phyloP scores from a whole-genome alignment of 2,329 filamentous ascomycete genomes.

The Cephalotrichum gorgonifer region DNA sequence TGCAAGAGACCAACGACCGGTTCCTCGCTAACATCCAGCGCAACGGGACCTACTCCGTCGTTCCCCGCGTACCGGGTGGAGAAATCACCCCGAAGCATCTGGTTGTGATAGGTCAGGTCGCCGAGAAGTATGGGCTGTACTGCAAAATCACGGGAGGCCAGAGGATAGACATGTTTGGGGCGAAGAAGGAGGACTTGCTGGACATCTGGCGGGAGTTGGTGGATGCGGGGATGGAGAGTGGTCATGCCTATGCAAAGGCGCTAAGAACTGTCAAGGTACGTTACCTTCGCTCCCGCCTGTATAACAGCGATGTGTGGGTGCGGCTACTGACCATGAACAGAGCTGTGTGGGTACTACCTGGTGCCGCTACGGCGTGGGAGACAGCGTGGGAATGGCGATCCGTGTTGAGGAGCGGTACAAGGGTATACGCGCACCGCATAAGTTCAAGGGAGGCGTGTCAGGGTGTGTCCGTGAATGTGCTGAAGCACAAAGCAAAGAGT shows the following conservation, averaged over 20 bases:
- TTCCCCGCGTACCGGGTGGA: constrained; percentile 72
- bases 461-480: constrained; percentile 90
- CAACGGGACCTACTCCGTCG: constrained; percentile 82
- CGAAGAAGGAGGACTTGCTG: constrained; percentile 74
- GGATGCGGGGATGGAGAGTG: constrained; percentile 79
- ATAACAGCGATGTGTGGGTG: not conserved
- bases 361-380: constrained; percentile 82
- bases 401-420: constrained; percentile 85
- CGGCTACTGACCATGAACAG: constrained; percentile 11
- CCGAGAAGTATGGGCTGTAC: constrained; percentile 75
- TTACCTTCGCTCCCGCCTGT: not conserved
- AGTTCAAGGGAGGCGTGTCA: constrained; percentile 82
- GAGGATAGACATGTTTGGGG: constrained; percentile 87
- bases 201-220: constrained; percentile 74
- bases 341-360: constrained; percentile 85
- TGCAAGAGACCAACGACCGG: constrained; percentile 86
- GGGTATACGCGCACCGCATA: constrained; percentile 79
- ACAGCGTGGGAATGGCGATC: constrained; percentile 85
- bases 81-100: constrained; percentile 84
- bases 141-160: constrained; percentile 90
- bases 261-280: constrained; percentile 66
- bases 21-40: constrained; percentile 86
- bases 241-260: constrained; percentile 84
- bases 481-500: constrained; percentile 88
- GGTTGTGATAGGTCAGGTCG: constrained; percentile 72